Conservation (phyloP, 257 asterid species). For the Datura wrightii region DNA sequence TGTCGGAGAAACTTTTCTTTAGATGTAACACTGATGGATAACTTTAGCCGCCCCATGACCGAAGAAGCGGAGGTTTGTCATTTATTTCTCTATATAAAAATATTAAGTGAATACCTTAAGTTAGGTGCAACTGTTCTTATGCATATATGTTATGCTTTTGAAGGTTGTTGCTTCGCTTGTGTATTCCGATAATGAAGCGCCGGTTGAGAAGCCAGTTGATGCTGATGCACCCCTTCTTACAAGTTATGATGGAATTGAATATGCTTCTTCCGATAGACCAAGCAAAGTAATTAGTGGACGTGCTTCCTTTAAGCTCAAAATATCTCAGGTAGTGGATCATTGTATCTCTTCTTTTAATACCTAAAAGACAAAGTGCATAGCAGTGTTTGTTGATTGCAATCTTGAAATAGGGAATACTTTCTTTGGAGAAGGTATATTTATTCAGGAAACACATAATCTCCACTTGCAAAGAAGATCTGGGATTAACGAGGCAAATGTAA, state of each 20-base stretch:
- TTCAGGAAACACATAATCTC: conserved; percentile 16
- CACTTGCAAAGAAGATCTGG: conserved; percentile 19
- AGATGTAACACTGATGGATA: conserved; percentile 70
- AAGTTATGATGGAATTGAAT: conserved; percentile 73
- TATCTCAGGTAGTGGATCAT: conserved; percentile 66
- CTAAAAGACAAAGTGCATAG: background rate
- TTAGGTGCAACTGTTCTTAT: conserved; percentile 32
- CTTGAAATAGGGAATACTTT: conserved; percentile 12
- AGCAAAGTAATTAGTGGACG: conserved; percentile 68
- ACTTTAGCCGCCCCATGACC: conserved; percentile 59
- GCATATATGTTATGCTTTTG: conserved; percentile 31
- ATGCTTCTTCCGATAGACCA: conserved; percentile 65
- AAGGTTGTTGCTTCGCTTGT: conserved; percentile 86
- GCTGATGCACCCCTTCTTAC: conserved; percentile 81
- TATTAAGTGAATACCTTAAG: conserved; percentile 13
- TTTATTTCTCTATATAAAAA: background rate
- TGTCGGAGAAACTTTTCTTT: conserved; percentile 83
- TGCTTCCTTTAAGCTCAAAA: conserved; percentile 85
- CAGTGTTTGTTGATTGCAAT: conserved; percentile 9
- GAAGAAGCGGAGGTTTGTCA: conserved; percentile 71
- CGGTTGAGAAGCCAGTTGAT: conserved; percentile 73
- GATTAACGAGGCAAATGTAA: background rate
- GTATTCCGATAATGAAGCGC: conserved; percentile 65
- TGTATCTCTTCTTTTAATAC: conserved; percentile 13
- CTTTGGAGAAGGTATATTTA: conserved; percentile 21